phyloP scores from a whole-genome alignment of 2,329 filamentous ascomycete species.

The Diplodia scrobiculata region DNA sequence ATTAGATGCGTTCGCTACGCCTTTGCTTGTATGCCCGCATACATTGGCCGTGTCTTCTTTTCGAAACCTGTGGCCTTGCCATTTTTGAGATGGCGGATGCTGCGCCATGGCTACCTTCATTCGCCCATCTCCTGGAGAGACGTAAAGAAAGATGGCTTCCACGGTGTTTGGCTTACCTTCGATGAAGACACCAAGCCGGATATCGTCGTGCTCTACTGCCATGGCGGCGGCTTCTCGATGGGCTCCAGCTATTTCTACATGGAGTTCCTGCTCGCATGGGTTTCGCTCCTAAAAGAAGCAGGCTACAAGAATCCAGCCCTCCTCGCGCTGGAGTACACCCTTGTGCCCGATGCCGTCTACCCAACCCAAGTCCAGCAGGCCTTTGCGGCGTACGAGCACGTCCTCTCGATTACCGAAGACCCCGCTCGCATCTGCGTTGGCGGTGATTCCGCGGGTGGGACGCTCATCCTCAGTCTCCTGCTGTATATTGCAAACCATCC shows the following conservation, averaged over 20 bases:
- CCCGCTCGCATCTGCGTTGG: constrained; percentile 68
- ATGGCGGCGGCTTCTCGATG: constrained; percentile 83
- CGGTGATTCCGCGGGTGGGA: constrained; percentile 79
- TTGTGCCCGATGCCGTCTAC: constrained; percentile 73
- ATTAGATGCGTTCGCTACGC: constrained; percentile 77
- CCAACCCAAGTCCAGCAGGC: constrained; percentile 73
- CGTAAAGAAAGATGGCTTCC: constrained; percentile 56
- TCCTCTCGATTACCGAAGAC: constrained; percentile 60
- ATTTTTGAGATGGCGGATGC: constrained; percentile 73
- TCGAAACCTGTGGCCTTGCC: constrained; percentile 71
- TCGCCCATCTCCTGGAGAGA: constrained; percentile 67
- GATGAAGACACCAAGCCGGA: constrained; percentile 66
- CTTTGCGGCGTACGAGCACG: constrained; percentile 69
- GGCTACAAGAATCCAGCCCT: constrained; percentile 76
- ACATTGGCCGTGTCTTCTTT: constrained; percentile 74
- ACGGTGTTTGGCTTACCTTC: constrained; percentile 70
- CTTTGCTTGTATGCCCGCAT: constrained; percentile 69
- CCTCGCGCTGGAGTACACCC: constrained; percentile 77
- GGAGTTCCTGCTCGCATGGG: constrained; percentile 76
- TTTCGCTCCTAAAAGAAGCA: constrained; percentile 62
- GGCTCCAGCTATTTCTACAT: constrained; percentile 82
- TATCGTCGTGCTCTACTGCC: constrained; percentile 78
- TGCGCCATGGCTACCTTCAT: constrained; percentile 67
- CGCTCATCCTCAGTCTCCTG: constrained; percentile 71
- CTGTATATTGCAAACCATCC: constrained; percentile 62